Evolutionary conservation across 441 rosid species (phyloP).

Genomic region (Brassica hybrid): DNA sequence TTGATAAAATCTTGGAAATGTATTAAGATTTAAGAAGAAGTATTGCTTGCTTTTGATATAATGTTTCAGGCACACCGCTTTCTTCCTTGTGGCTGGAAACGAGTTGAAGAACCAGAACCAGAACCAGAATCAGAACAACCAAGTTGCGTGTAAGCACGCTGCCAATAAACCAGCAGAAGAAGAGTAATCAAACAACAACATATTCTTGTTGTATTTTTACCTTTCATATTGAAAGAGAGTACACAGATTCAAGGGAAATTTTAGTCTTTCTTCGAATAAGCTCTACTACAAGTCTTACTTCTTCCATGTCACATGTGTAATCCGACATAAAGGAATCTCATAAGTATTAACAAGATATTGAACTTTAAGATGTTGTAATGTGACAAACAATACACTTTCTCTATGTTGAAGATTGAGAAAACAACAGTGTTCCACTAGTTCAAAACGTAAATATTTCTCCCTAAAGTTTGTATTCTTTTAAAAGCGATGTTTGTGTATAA

Average conservation of each 20-base stretch:
- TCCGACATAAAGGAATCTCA: not conserved
- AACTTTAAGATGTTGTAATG: not conserved
- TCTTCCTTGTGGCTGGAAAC: constrained; percentile 94
- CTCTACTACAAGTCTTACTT: not conserved
- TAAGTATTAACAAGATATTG: not conserved
- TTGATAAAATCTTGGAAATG: not conserved
- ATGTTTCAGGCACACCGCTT: constrained; percentile 84
- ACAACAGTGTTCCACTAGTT: not conserved
- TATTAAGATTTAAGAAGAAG: not conserved
- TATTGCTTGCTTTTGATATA: not conserved
- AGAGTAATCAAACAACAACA: constrained; percentile 24
- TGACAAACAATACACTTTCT: not conserved
- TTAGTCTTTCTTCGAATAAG: constrained; percentile 3
- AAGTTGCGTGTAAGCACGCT: constrained; percentile 59
- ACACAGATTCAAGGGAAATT: not conserved
- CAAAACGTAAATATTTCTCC: not conserved
- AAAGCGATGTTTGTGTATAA: not conserved
- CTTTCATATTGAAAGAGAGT: not conserved
- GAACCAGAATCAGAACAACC: constrained; percentile 33
- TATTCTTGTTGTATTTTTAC: constrained; percentile 14
- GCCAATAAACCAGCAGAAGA: constrained; percentile 49
- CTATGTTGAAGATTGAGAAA: not conserved
- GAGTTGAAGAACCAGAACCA: constrained; percentile 75
- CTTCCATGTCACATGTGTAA: not conserved
- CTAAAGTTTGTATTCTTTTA: not conserved